Evolutionary conservation across 345 rosid species (phyloP).

Genomic region (Citrus sp.): DNA sequence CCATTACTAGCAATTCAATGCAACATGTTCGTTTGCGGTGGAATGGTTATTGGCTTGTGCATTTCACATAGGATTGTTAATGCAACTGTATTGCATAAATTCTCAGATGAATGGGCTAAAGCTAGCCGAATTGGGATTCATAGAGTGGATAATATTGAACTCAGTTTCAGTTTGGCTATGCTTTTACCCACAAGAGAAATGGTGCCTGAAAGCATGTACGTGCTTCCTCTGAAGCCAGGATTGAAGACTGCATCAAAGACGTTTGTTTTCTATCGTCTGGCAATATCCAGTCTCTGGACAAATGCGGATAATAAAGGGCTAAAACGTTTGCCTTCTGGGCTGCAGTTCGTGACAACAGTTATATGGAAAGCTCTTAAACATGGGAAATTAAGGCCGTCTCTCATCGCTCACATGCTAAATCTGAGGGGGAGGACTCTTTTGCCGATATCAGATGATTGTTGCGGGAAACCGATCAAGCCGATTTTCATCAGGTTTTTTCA

Average conservation of each 20-base stretch:
- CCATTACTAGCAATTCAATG: conserved; percentile 15
- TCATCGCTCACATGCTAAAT: conserved; percentile 1
- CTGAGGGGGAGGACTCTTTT: conserved; percentile 6
- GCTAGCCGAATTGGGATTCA: conserved; percentile 6
- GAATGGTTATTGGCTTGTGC: conserved; percentile 13
- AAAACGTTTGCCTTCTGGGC: neutral
- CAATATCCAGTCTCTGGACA: neutral
- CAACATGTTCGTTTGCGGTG: conserved; percentile 20
- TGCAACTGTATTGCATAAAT: conserved; percentile 2
- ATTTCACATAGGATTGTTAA: conserved; percentile 19
- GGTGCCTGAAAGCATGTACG: neutral
- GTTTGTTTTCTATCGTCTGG: neutral
- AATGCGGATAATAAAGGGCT: no score
- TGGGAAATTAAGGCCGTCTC: conserved; percentile 15
- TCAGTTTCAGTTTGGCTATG: neutral
- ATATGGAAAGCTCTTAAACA: conserved; percentile 15
- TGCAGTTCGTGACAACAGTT: neutral
- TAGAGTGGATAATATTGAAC: neutral
- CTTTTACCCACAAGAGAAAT: neutral
- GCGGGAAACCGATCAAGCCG: conserved; percentile 8
- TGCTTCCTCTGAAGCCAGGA: neutral
- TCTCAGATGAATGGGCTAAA: conserved; percentile 7
- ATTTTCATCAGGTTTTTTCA: neutral
- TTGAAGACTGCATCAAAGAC: neutral
- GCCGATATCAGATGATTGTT: conserved; percentile 9